Conservation (phyloP, 2,329 filamentous ascomycete genomes). For the Penicillium sp. region DNA sequence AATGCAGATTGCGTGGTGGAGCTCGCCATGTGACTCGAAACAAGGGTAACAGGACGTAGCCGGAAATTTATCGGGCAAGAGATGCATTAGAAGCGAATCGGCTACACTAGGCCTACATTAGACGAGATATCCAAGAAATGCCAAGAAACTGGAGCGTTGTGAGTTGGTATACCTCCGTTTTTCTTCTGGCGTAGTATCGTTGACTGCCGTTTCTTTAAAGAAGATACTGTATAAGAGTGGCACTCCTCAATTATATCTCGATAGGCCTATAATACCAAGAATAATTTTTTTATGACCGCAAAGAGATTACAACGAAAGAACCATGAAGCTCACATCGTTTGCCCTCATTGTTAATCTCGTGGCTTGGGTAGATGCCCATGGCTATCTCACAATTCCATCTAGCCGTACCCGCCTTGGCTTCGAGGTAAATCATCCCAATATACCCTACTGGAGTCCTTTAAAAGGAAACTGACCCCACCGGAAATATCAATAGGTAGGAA, state of each 20-base stretch:
- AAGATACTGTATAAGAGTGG: background rate
- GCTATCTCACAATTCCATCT: conserved; percentile 50
- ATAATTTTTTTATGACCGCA: too few relatives aligned
- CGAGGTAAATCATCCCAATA: conserved; percentile 40
- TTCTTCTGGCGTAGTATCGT: background rate
- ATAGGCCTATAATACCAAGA: too few relatives aligned
- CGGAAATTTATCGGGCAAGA: conserved; percentile 1
- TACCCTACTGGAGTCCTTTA: background rate
- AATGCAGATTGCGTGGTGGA: too few relatives aligned
- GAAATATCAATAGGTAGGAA: conserved; percentile 42
- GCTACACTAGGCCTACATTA: background rate
- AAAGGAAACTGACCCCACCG: background rate
- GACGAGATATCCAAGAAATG: background rate
- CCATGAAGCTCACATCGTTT: too few relatives aligned
- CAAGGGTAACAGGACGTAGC: too few relatives aligned
- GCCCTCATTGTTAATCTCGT: too few relatives aligned
- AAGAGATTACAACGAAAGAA: too few relatives aligned
- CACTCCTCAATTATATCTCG: background rate
- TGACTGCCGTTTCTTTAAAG: conserved; percentile 23
- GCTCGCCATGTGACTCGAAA: too few relatives aligned
- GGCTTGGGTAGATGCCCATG: conserved; percentile 50
- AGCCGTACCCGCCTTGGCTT: conserved; percentile 52
- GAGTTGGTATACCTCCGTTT: background rate
- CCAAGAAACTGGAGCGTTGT: conserved; percentile 27
- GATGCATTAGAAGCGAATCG: background rate